Evolutionary conservation across 2,329 filamentous ascomycete genomes (phyloP).

Genomic region (Hymenoscyphus infarciens): DNA sequence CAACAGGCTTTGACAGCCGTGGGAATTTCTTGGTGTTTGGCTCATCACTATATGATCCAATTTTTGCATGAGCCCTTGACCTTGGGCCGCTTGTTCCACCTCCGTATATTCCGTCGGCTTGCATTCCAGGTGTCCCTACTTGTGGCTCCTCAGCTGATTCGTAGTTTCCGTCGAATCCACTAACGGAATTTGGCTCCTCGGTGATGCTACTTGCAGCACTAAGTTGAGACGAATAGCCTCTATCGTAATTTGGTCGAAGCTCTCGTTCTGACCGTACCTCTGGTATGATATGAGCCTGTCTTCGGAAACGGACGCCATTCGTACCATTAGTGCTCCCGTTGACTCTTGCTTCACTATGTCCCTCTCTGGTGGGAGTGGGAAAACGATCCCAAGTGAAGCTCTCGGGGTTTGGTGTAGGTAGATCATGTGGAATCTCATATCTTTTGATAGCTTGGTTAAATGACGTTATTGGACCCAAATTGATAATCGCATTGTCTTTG

Average conservation of each 20-base stretch:
- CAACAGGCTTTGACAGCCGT: slow-evolving; percentile 53
- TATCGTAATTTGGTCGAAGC: slow-evolving; percentile 13
- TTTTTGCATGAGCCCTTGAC: slow-evolving; percentile 29
- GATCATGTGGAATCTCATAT: slow-evolving; percentile 18
- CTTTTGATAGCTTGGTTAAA: slow-evolving; percentile 21
- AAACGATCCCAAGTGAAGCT: slow-evolving; percentile 11
- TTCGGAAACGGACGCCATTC: slow-evolving; percentile 18
- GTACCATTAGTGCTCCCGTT: slow-evolving; percentile 9
- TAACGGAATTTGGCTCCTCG: slow-evolving; percentile 12
- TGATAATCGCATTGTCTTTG: slow-evolving; percentile 21
- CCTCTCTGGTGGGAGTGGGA: slow-evolving; percentile 7
- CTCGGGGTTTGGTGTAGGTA: slow-evolving; percentile 25
- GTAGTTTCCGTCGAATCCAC: slow-evolving; percentile 7
- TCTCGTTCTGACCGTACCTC: slow-evolving; percentile 2
- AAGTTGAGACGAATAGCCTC: slow-evolving; percentile 18
- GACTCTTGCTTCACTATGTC: neutral
- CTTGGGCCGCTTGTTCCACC: slow-evolving; percentile 26
- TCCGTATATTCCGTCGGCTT: slow-evolving; percentile 23
- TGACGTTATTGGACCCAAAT: slow-evolving; percentile 24
- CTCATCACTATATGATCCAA: slow-evolving; percentile 33
- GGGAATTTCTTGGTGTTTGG: slow-evolving; percentile 41
- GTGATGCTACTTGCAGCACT: slow-evolving; percentile 20
- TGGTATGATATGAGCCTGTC: slow-evolving; percentile 9
- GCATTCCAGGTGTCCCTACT: slow-evolving; percentile 22
- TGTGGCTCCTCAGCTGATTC: slow-evolving; percentile 5